These are phyloP conservation scores for Colletotrichum spinosum DNA, from an alignment of 2,329 filamentous ascomycete species.

Conservation along the genomic window DNA sequence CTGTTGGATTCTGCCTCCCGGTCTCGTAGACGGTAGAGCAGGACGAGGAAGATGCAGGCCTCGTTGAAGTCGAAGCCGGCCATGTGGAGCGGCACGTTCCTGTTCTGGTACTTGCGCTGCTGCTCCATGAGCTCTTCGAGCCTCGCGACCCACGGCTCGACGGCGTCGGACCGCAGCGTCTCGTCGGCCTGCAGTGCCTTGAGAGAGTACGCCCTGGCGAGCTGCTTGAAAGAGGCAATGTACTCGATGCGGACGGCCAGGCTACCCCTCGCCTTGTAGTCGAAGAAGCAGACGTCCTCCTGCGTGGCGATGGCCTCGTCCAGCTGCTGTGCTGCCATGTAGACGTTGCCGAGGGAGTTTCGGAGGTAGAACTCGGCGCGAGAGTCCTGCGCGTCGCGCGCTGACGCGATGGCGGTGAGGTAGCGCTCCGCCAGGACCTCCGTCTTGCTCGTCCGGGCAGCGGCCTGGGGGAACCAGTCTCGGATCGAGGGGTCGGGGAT, in stretches of 20 bases:
- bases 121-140: slow-evolving; percentile 50
- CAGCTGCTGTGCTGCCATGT: slow-evolving; percentile 49
- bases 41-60: slow-evolving; percentile 53
- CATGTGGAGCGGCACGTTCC: slow-evolving; percentile 53
- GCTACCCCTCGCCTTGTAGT: slow-evolving; percentile 53
- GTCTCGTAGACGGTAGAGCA: slow-evolving; percentile 50
- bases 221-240: slow-evolving; percentile 53
- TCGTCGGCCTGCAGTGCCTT: slow-evolving; percentile 33
- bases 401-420: slow-evolving; percentile 47
- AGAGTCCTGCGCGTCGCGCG: slow-evolving; percentile 48
- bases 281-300: slow-evolving; percentile 50
- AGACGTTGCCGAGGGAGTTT: slow-evolving; percentile 50
- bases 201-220: slow-evolving; percentile 49
- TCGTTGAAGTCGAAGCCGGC: slow-evolving; percentile 56
- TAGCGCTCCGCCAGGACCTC: slow-evolving; percentile 46
- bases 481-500: slow-evolving; percentile 45
- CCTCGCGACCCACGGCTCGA: slow-evolving; percentile 47
- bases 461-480: slow-evolving; percentile 56
- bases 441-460: slow-evolving; percentile 47
- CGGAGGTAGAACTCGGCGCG: slow-evolving; percentile 52
- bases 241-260: slow-evolving; percentile 53
- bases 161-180: slow-evolving; percentile 40
- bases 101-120: slow-evolving; percentile 52
- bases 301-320: slow-evolving; percentile 50
- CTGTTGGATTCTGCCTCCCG: slow-evolving; percentile 42